Base-by-base conservation (phyloP, 2,329 filamentous ascomycete species). In the Penicillium sp. region DNA sequence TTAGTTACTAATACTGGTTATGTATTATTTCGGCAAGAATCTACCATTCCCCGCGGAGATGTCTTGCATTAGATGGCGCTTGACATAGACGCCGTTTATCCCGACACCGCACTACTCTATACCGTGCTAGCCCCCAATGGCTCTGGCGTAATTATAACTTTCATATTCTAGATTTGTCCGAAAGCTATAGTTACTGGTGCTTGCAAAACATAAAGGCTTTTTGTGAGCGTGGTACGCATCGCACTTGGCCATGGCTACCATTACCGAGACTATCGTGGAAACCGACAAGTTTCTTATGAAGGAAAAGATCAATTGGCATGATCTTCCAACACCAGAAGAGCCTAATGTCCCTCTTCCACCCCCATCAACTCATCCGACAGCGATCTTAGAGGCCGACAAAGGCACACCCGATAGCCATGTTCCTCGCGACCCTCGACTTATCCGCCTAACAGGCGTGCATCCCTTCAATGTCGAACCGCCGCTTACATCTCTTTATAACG, bases 381-480 rank as follows among this genome's bases (percentile, higher is more conserved):
- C 78, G 37, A 80, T 93, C 10, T 75, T 95, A 5, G 76, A 83
- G n/a, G 72, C 88, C 62, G 90, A 95, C 66, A 76, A 87, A 55
- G 86, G 87, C 54, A 96, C 90, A 0, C 91, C 91, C 7, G 91
- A 96, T 64, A 76, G 72, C 57, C 88, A 92, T 74, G 87, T 96
- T 18, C 78, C 84, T 20, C 79, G 91, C 66, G 90, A 95, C 70
- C 77, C 86, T 1, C 80, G 90, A 35, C 76, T 96, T 13, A 93
- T 96, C 56, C 81, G 91, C 44, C 75, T 96, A 12, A 96, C 91
- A 9, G 91, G 91, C 23, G 80, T 88, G 5, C 91, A 95, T 68
- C 91, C 91, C 1, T 95, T 95, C 75, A 96, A 96, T 61, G 86
- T 88, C 42, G 91, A 96, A 70, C 81, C 91, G 8, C 90, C 91